phyloP scores from a whole-genome alignment of 140 eudicot species.

The Ambrosia hybrid region DNA sequence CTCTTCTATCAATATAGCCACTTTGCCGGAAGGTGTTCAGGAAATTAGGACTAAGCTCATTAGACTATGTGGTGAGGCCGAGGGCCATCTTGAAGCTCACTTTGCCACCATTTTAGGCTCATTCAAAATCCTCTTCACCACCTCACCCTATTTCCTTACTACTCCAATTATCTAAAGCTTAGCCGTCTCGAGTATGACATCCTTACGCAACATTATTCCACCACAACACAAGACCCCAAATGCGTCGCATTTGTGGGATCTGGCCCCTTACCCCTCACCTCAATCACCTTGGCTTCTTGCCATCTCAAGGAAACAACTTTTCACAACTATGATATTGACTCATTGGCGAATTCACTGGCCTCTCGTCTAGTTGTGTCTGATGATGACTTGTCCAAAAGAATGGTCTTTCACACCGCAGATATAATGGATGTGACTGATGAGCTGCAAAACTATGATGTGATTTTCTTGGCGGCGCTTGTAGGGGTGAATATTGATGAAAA shows the following conservation, averaged over 20 bases:
- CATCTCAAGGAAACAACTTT: slow-evolving; percentile 30
- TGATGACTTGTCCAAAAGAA: slow-evolving; percentile 49
- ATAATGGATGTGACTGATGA: slow-evolving; percentile 48
- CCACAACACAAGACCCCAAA: slow-evolving; percentile 49
- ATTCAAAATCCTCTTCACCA: slow-evolving; percentile 60
- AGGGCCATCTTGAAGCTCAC: slow-evolving; percentile 61
- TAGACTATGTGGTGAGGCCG: slow-evolving; percentile 52
- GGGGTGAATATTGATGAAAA: slow-evolving; percentile 63
- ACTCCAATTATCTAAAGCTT: slow-evolving; percentile 58
- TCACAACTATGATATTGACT: slow-evolving; percentile 68
- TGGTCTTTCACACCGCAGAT: slow-evolving; percentile 56
- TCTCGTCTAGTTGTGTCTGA: slow-evolving; percentile 42
- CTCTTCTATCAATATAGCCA: slow-evolving; percentile 51
- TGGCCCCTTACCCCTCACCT: neutral
- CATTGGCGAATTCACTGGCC: slow-evolving; percentile 57
- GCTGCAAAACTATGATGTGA: slow-evolving; percentile 49
- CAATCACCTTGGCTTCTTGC: neutral
- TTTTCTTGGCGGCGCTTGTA: slow-evolving; percentile 68
- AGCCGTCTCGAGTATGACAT: slow-evolving; percentile 1
- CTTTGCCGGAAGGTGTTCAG: slow-evolving; percentile 44
- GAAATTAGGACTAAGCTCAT: slow-evolving; percentile 59
- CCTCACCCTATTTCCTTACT: slow-evolving; percentile 48
- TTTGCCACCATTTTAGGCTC: slow-evolving; percentile 45
- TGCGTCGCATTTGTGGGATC: neutral
- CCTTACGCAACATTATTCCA: slow-evolving; percentile 42